These are phyloP conservation scores for Fusarium hainanense DNA, from an alignment of 2,329 filamentous ascomycete genomes.

Conservation along the genomic window DNA sequence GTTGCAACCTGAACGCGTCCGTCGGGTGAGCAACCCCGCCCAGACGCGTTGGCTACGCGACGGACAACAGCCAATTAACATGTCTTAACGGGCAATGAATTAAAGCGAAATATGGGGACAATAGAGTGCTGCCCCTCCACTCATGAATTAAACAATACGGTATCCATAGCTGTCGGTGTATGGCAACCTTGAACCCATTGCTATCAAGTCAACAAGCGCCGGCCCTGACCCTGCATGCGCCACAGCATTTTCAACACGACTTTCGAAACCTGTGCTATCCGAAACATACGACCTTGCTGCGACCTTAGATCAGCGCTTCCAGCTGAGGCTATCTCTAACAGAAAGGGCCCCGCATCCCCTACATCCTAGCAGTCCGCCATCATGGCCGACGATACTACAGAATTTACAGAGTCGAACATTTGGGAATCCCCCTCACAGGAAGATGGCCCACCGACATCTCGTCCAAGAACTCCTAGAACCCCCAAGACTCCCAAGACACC, in stretches of 20 bases:
- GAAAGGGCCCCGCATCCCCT: background rate
- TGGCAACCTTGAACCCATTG: slow-evolving; percentile 14
- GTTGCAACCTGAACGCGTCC: slow-evolving; percentile 25
- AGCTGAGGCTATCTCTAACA: slow-evolving; percentile 18
- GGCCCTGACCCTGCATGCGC: slow-evolving; percentile 26
- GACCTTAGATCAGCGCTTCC: slow-evolving; percentile 27
- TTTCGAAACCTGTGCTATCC: slow-evolving; percentile 11
- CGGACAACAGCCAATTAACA: slow-evolving; percentile 41
- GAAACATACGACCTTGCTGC: slow-evolving; percentile 27
- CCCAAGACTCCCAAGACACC: slow-evolving; percentile 62
- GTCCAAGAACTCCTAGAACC: slow-evolving; percentile 53
- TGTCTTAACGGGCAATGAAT: slow-evolving; percentile 13
- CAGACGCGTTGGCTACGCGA: slow-evolving; percentile 49
- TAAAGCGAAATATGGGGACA: slow-evolving; percentile 30
- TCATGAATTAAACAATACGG: slow-evolving; percentile 34
- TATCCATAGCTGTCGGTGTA: slow-evolving; percentile 6
- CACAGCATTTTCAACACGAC: slow-evolving; percentile 13
- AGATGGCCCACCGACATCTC: slow-evolving; percentile 45
- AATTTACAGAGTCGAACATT: slow-evolving; percentile 61
- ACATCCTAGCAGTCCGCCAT: slow-evolving; percentile 15
- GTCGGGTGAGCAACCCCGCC: slow-evolving; percentile 39
- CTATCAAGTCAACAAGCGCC: slow-evolving; percentile 36
- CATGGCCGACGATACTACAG: slow-evolving; percentile 59
- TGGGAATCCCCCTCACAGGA: slow-evolving; percentile 58
- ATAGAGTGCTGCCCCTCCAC: slow-evolving; percentile 25